Percentiles rank a stretch among this genome's conserved stretches.
phyloP scores from a whole-genome alignment of 345 rosid genomes.

The Clausena lansium region DNA sequence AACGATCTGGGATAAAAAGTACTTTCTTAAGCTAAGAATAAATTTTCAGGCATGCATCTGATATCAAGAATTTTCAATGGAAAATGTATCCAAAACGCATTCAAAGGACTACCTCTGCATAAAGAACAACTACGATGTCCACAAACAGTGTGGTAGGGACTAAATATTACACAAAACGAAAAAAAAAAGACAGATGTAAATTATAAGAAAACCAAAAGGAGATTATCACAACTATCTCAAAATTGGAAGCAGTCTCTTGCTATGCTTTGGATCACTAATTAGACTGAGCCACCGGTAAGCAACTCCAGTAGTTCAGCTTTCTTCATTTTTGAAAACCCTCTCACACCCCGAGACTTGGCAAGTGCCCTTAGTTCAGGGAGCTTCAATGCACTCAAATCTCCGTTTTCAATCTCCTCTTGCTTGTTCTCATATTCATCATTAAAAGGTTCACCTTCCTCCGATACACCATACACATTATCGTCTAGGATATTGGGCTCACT shows the following conservation, averaged over 20 bases:
- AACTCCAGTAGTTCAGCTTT: constrained; percentile 59
- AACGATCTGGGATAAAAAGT: no score
- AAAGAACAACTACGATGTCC: background rate
- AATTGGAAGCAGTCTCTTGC: background rate
- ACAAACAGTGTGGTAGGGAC: background rate
- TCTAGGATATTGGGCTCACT: constrained; percentile 25
- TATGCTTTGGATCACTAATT: constrained; percentile 17
- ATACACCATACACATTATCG: constrained; percentile 22
- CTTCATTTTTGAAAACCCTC: constrained; percentile 85
- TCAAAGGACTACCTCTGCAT: background rate
- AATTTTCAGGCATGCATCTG: background rate
- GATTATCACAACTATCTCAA: constrained; percentile 18
- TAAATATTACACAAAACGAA: background rate
- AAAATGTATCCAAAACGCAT: background rate
- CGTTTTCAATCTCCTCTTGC: constrained; percentile 25
- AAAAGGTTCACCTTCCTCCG: constrained; percentile 15
- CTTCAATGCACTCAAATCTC: constrained; percentile 62
- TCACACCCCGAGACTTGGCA: constrained; percentile 80
- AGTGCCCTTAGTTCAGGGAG: constrained; percentile 61
- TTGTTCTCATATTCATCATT: constrained; percentile 28
- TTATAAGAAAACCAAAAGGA: constrained; percentile 10
- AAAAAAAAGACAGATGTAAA: background rate
- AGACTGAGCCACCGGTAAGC: constrained; percentile 39
- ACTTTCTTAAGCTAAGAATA: no score
- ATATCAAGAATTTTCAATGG: background rate